These are phyloP conservation scores for Thermoascus crustaceus DNA, from an alignment of 2,329 filamentous ascomycete genomes.

Conservation along the genomic window DNA sequence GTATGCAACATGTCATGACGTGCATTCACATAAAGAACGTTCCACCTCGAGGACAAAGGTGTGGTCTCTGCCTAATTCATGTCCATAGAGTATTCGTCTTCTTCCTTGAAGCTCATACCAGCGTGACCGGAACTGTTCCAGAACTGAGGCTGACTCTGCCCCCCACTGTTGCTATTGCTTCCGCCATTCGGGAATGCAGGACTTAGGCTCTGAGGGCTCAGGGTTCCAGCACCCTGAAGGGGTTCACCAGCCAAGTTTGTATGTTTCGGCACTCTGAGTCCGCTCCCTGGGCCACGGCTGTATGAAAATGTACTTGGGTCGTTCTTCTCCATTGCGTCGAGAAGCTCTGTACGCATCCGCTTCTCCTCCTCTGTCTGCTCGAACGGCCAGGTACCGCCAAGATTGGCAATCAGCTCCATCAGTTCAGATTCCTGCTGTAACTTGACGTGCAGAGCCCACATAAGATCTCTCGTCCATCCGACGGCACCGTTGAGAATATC, in stretches of 20 bases:
- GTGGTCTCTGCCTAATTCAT: conserved; percentile 25
- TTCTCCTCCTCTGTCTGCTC: conserved; percentile 84
- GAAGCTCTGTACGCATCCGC: conserved; percentile 88
- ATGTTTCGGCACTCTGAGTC: conserved; percentile 83
- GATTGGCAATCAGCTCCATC: conserved; percentile 61
- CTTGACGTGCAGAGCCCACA: conserved; percentile 92
- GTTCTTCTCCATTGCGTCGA: conserved; percentile 78
- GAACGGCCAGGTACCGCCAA: conserved; percentile 71
- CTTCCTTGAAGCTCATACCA: conserved; percentile 76
- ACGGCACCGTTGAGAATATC: conserved; percentile 97
- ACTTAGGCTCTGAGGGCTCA: conserved; percentile 58
- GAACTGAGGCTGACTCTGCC: conserved; percentile 43
- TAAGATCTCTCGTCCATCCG: conserved; percentile 92
- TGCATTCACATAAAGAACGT: conserved; percentile 1
- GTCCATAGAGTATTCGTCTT: conserved; percentile 89
- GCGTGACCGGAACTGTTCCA: conserved; percentile 46
- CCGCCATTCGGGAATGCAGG: conserved; percentile 64
- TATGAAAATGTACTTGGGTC: conserved; percentile 70
- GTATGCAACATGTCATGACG: conserved; percentile 22
- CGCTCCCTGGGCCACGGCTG: conserved; percentile 71
- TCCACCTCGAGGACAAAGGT: conserved; percentile 5
- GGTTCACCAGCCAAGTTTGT: conserved; percentile 85
- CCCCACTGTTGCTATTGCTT: conserved; percentile 49
- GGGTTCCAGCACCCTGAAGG: conserved; percentile 41
- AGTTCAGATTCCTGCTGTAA: conserved; percentile 84